Conservation (phyloP, 495 filamentous ascomycete species). For the Amorphotheca resinae region DNA sequence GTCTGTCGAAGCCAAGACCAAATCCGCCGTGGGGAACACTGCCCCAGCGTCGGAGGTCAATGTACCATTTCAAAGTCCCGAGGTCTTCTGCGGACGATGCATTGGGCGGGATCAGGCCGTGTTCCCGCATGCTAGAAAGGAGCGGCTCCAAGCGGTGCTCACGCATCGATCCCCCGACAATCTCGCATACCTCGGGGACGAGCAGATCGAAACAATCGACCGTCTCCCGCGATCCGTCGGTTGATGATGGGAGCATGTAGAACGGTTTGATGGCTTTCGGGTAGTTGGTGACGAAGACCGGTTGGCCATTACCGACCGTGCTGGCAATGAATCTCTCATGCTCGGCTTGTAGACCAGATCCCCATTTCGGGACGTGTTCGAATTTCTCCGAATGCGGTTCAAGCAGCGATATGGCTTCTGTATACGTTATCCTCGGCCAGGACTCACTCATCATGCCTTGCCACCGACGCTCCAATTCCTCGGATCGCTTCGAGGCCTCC, state of each 20-base stretch:
- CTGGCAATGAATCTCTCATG: constrained; percentile 84
- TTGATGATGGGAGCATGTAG: constrained; percentile 61
- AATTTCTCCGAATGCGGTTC: constrained; percentile 45
- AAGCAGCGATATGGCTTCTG: constrained; percentile 58
- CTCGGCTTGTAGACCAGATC: constrained; percentile 71
- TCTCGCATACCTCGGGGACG: constrained; percentile 77
- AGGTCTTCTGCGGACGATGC: constrained; percentile 31
- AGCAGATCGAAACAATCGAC: constrained; percentile 95
- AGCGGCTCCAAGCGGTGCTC: constrained; percentile 70
- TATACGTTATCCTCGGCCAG: constrained; percentile 84
- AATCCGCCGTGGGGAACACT: constrained; percentile 94
- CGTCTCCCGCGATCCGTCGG: constrained; percentile 29
- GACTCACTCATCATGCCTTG: constrained; percentile 38
- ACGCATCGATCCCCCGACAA: constrained; percentile 86
- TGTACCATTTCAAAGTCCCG: constrained; percentile 70
- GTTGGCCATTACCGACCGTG: constrained; percentile 49
- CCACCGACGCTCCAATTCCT: constrained; percentile 57
- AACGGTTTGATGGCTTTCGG: constrained; percentile 80
- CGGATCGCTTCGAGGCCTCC: background rate
- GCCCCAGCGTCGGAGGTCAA: constrained; percentile 88
- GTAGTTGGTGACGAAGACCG: constrained; percentile 91
- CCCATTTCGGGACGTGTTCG: constrained; percentile 52
- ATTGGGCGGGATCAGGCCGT: constrained; percentile 34
- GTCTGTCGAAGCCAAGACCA: constrained; percentile 83
- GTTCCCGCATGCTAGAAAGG: constrained; percentile 56